Evolutionary conservation across 352 stramenopile genomes (phyloP), one percentile per base, ranked within the genome.

Genomic region (Pythium sp.): DNA sequence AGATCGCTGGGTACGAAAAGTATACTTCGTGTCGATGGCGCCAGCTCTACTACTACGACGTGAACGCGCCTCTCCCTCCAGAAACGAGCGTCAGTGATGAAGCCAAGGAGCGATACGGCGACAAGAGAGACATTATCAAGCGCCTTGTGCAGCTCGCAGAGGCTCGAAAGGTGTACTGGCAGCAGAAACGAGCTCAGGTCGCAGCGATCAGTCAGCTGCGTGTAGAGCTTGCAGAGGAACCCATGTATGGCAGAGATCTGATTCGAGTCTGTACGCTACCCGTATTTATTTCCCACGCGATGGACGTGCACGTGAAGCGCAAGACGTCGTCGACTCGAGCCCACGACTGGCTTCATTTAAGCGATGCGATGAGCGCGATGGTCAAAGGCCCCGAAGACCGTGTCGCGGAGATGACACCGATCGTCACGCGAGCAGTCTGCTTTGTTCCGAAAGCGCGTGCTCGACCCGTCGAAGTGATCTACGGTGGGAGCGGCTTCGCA

Each of bases 401-500:
- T 28, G 61, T 93, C 28, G 67, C 65, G 3, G 74, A 74, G 3
- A 55, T 93, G 36, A 61, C 75, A 28, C 51, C 78, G 5, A 56
- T 91, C 7, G 68, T 95, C 1, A 81, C 82, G 5, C 84, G 87
- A 32, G 87, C 87, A 7, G 68, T 92, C 14, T 97, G 87, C 59
- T 88, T 82, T 26, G 89, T 95, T 1, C 87, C 88, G 1, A 84
- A 84, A 70, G 90, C 84, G 47, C 77, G 87, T 8, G 81, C 84
- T 2, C 70, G 30, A 28, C 68, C 73, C 20, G 66, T 80, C 22
- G 60, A 65, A 57, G 24, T 94, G 0, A 41, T 80, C 8, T 87
- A 85, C 32, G 72, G 57, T 57, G 77, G 81, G 12, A 59, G 66
- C n/a, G 70, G 77, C 6, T 90, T 89, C 38, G 74, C 72, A 3